Percentiles rank a stretch among this genome's conserved stretches.
These are phyloP conservation scores for Camellia granthamiana DNA, from an alignment of 148 eudicot genomes.

Conservation along the genomic window DNA sequence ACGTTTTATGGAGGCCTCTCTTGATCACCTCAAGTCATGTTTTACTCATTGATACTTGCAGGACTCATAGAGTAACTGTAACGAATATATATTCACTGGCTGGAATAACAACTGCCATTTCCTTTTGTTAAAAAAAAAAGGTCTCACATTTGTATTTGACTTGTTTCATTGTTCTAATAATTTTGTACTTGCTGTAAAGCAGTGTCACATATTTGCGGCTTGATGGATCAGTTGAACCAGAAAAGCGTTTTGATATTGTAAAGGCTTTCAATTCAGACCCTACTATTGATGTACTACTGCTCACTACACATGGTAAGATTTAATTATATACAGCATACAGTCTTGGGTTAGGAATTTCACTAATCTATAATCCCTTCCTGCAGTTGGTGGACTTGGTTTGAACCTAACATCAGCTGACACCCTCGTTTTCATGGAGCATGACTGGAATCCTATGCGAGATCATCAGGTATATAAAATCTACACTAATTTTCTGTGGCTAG, in stretches of 20 bases:
- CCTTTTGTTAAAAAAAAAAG: not conserved
- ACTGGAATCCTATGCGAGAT: slow-evolving; percentile 99
- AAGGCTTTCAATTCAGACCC: slow-evolving; percentile 98
- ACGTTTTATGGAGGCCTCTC: not conserved
- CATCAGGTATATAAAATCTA: slow-evolving; percentile 42
- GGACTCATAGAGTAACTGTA: not conserved
- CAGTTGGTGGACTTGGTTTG: slow-evolving; percentile 84
- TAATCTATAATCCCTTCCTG: slow-evolving; percentile 10
- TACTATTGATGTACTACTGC: slow-evolving; percentile 88
- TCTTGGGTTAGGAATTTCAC: slow-evolving; percentile 17
- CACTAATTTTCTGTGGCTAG: not conserved
- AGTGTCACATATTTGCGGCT: slow-evolving; percentile 85
- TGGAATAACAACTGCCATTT: not conserved
- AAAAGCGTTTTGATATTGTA: slow-evolving; percentile 93
- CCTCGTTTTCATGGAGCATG: slow-evolving; percentile 98
- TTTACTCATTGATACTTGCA: slow-evolving; percentile 4
- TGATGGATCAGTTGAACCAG: slow-evolving; percentile 92
- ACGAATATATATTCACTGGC: not conserved
- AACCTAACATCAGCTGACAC: slow-evolving; percentile 99
- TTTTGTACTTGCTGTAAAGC: slow-evolving; percentile 19
- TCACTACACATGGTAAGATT: slow-evolving; percentile 83
- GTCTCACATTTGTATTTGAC: not conserved
- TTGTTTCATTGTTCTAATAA: not conserved
- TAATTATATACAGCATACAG: not conserved
- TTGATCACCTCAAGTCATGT: not conserved